Evolutionary conservation across 2,329 filamentous ascomycete species (phyloP).

Genomic region (Blastomyces silverae): DNA sequence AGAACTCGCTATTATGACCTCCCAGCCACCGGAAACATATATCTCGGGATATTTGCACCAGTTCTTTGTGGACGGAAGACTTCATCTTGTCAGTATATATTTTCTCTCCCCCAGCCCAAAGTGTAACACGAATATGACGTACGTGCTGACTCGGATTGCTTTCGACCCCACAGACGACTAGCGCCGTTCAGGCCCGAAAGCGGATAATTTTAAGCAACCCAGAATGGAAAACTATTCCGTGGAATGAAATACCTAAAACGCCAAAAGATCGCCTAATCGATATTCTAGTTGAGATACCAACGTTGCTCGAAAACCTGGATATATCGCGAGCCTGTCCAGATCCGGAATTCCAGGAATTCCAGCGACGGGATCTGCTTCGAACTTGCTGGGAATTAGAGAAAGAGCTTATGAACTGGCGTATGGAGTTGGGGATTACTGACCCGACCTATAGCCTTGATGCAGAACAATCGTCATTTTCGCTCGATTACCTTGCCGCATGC

Average conservation of each 20-base stretch:
- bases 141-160: background rate
- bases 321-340: slow-evolving; percentile 13
- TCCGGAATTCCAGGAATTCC: background rate
- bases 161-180: slow-evolving; percentile 10
- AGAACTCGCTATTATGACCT: slow-evolving; percentile 14
- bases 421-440: slow-evolving; percentile 6
- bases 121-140: background rate
- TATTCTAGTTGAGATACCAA: slow-evolving; percentile 30
- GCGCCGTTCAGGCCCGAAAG: slow-evolving; percentile 22
- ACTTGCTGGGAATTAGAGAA: background rate
- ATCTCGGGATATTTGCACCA: slow-evolving; percentile 13
- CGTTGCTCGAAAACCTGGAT: slow-evolving; percentile 30
- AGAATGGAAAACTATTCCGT: slow-evolving; percentile 35
- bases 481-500: slow-evolving; percentile 13
- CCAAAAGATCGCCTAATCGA: slow-evolving; percentile 33
- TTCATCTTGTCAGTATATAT: slow-evolving; percentile 15
- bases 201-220: slow-evolving; percentile 28
- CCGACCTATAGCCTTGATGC: slow-evolving; percentile 7
- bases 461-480: slow-evolving; percentile 9
- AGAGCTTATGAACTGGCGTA: background rate
- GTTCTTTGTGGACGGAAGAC: slow-evolving; percentile 15
- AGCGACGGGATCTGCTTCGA: background rate
- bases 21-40: slow-evolving; percentile 14
- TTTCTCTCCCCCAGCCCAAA: too few species aligned
- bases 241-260: slow-evolving; percentile 29